Conservation (phyloP, 306 rosid genomes). For the Inga laurina region DNA sequence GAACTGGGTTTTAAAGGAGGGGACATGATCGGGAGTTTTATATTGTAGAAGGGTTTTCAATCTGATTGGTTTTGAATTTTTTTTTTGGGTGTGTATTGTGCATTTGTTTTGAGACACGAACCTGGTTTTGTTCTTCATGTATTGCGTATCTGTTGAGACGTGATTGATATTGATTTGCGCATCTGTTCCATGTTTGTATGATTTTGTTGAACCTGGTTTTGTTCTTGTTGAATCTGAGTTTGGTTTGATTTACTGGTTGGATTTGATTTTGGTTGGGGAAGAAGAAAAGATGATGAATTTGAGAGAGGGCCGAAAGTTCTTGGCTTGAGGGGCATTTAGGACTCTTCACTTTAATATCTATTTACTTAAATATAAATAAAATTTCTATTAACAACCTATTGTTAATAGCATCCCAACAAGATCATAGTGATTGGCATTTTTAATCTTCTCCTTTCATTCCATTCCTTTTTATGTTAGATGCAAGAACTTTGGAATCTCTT, state of each 20-base stretch:
- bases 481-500: constrained; percentile 9
- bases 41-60: background rate
- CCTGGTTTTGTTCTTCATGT: background rate
- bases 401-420: background rate
- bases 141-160: background rate
- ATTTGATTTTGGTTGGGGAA: background rate
- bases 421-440: background rate
- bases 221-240: background rate
- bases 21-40: background rate
- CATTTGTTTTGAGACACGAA: background rate
- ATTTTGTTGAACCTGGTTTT: background rate
- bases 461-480: background rate
- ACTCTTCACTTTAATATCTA: background rate
- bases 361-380: background rate
- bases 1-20: background rate
- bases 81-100: background rate
- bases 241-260: background rate
- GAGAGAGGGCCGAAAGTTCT: background rate
- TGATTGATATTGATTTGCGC: background rate
- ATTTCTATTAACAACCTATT: background rate
- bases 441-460: background rate
- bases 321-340: background rate
- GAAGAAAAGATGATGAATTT: background rate
- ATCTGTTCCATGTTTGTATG: background rate
- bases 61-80: background rate